Conservation (phyloP, 208 protist species). For the Blechomonas ayalai region DNA sequence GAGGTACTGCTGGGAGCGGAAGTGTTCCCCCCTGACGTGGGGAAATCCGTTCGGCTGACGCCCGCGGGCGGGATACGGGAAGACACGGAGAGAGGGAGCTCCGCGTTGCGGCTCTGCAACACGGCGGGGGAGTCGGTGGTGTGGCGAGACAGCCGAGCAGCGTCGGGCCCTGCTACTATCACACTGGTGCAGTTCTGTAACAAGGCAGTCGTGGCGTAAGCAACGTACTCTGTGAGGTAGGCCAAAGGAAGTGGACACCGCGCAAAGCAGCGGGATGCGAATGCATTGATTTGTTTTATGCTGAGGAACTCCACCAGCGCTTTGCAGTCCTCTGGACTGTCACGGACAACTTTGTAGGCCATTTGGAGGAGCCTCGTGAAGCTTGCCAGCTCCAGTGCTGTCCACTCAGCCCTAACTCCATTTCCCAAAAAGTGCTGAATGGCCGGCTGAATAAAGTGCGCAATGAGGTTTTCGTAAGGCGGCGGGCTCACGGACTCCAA, state of each 20-base stretch:
- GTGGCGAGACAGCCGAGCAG: too few species aligned
- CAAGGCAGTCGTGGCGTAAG: slow-evolving; percentile 9
- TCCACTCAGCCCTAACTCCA: slow-evolving; percentile 3
- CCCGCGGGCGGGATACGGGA: too few species aligned
- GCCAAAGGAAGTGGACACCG: slow-evolving; percentile 36
- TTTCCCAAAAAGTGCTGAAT: slow-evolving; percentile 12
- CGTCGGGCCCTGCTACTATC: too few species aligned
- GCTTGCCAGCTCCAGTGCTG: slow-evolving; percentile 15
- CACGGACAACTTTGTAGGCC: slow-evolving; percentile 19
- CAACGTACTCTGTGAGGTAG: slow-evolving; percentile 44
- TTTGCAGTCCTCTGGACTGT: slow-evolving; percentile 27
- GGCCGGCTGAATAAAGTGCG: slow-evolving; percentile 16
- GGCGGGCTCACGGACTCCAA: slow-evolving; percentile 5
- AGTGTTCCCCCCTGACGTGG: too few species aligned
- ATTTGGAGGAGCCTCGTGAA: slow-evolving; percentile 33
- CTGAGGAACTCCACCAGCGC: slow-evolving; percentile 34
- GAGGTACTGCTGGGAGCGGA: too few species aligned
- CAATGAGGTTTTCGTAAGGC: slow-evolving; percentile 12
- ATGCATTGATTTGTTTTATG: slow-evolving; percentile 23
- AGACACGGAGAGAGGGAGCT: too few species aligned
- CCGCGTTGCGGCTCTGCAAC: too few species aligned
- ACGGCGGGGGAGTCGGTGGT: too few species aligned
- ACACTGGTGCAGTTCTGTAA: too few species aligned
- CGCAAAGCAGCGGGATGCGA: slow-evolving; percentile 27
- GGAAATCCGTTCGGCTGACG: too few species aligned